Evolutionary conservation across 371 early-diverging fungal species (phyloP), one percentile per base, ranked within the genome.

Genomic region (Mortierella sp.): DNA sequence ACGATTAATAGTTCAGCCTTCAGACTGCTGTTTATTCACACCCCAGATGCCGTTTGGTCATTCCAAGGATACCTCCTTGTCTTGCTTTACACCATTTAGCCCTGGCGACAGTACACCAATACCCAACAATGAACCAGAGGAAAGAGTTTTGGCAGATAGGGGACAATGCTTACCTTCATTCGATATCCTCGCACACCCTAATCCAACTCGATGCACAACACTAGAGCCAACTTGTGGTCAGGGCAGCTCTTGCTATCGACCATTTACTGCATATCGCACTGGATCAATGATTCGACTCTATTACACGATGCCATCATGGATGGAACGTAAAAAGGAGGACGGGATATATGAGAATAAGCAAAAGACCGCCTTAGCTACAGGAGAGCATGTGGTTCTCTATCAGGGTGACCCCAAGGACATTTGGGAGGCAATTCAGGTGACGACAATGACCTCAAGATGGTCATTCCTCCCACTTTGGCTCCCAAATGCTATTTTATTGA

Each of bases 211-310:
- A 40, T 75, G 81, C 47, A 69, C 61, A 19, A 9, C 57, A n/a
- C 11, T 22, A 8, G 40, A 50, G 2, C 67, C 68, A 36, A 40
- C 50, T 16, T 77, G 72, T 21, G 64, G 40, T 4, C 58, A 43
- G 1, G 71, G 53, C 66, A 22, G 67, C 28, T 58, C 59, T 1
- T 94, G 94, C 70, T 89, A 92, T 41, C 83, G 84, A 36, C 90
- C 93, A 1, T 92, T 90, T 65, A 87, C 86, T 8, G 88, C 91
- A 1, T 83, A 86, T 22, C 76, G 68, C 43, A 79, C 83, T 16
- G 91, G 89, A 8, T 87, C 90, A 45, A 74, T 92, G 21, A 79
- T 93, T 8, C 86, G 91, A 16, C 76, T 93, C 38, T 86, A 90
- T 67, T 84, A 77, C 43, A 69, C 74, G 10, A 60, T 65, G 41